Evolutionary conservation across 164 flowering plant genomes (phyloP).

Genomic region (Nelumbo lutea): DNA sequence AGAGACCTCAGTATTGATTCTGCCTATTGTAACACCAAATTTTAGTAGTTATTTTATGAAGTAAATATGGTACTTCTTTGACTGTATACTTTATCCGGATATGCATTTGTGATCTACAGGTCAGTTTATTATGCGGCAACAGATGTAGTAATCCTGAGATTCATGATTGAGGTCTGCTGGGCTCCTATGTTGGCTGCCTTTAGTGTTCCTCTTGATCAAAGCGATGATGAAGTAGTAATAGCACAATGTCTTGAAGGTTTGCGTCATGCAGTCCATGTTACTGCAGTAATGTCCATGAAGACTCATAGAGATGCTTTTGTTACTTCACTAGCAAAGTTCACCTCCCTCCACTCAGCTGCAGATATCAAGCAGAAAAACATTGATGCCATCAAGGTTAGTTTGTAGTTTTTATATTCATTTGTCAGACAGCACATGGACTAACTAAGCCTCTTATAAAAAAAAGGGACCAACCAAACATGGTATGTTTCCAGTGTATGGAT

Average conservation of each 20-base stretch:
- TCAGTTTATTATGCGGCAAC: constrained; percentile 98
- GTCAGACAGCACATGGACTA: too few relatives aligned
- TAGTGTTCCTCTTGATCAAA: constrained; percentile 98
- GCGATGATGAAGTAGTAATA: constrained; percentile 82
- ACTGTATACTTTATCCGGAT: constrained; percentile 13
- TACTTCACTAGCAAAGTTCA: constrained; percentile 96
- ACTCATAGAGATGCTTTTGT: constrained; percentile 99
- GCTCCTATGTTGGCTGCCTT: constrained; percentile 99
- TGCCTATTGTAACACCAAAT: constrained; percentile 4
- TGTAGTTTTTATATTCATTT: background rate
- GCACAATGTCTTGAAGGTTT: constrained; percentile 85
- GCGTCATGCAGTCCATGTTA: constrained; percentile 87
- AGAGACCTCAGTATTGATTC: constrained; percentile 6
- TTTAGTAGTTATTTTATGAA: background rate
- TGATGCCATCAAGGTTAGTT: constrained; percentile 80
- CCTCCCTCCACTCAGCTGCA: constrained; percentile 96
- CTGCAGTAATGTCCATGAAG: constrained; percentile 98
- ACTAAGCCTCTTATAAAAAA: too few relatives aligned
- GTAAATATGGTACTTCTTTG: constrained; percentile 1
- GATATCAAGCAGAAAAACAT: constrained; percentile 97
- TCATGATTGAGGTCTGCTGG: constrained; percentile 99
- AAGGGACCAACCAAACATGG: too few relatives aligned
- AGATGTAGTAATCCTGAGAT: constrained; percentile 89
- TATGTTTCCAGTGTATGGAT: too few relatives aligned
- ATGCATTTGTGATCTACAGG: constrained; percentile 47